Evolutionary conservation across 2,329 filamentous ascomycete species (phyloP), one percentile per base, ranked within the genome.

Genomic region (Cercospora canescens): DNA sequence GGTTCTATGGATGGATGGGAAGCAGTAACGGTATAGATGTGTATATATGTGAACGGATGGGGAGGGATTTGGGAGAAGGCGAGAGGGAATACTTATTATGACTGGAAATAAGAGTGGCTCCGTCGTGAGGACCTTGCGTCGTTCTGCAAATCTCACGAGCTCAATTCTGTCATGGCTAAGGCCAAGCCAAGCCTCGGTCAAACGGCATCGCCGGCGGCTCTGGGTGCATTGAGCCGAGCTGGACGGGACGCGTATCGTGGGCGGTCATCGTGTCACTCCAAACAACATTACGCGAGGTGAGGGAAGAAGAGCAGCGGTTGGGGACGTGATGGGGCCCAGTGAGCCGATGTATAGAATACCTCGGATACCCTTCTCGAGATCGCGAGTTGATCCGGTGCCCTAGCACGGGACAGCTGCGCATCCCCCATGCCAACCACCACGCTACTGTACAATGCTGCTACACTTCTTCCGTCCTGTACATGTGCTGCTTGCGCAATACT

Each of bases 61-160:
- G 39, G 18, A 14, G 4, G 28, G 4, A 32, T 34, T 18, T 24
- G 32, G 28, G 32, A 34, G 26, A 21, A 32, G 52, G 52, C n/a
- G 28, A 52, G 26, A 52, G 32, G 52, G 28, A 34, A 35, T 56
- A 56, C 52, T 56, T 56, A n/a, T n/a, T n/a, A 56, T 35, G 52
- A 35, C 52, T 56, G 52, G 52, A n/a, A 56, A 56, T 21, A 56
- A 56, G 52, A 56, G 45, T 35, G 52, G 52, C 52, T 32, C 52
- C 9, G 18, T 32, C 16, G 28, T 35, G 52, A 56, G 52, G 52
- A 56, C 52, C 30, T 56, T 56, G 52, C 52, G 52, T 56, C n/a
- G 52, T 56, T 28, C 52, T 56, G 32, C 18, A 21, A 34, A 32
- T 34, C 28, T 56, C 52, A 56, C 52, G 52, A 32, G 52, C 28